Evolutionary conservation across 352 stramenopile genomes (phyloP), one percentile per base, ranked within the genome.

Genomic region (Phytophthora europaea): DNA sequence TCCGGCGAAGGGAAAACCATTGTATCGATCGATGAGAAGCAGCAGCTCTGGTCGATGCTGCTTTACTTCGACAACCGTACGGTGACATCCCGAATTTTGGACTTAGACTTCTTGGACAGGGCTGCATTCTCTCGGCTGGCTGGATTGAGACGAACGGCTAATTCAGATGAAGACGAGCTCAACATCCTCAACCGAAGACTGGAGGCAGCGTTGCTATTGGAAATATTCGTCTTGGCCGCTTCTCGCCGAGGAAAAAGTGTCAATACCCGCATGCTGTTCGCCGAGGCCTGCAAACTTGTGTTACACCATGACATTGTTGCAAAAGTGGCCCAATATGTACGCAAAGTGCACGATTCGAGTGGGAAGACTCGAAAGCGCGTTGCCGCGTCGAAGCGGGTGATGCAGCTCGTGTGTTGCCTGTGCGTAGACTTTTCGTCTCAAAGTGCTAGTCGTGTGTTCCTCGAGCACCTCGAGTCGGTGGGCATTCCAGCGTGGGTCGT

Each of bases 341-440:
- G 57, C 28, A 65, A 65, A 57, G 28, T 18, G 15, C 31, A 3
- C 28, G n/a, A 53, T 56, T 61, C 26, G 4, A 52, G 43, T 28
- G 23, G 15, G 6, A 31, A 47, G 6, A 34, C 8, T 38, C 18
- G 23, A 4, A 75, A 75, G 5, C 48, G 61, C 15, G 23, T 73
- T 23, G 71, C 71, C 6, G 65, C 73, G 9, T 66, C 74, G 10
- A 87, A 85, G 38, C 78, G 80, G 15, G 28, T 80, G 1, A 67
- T 87, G 28, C 80, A 85, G 56, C 48, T 85, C 3, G 59, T 79
- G 10, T 87, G 77, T 51, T 87, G 74, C 40, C 20, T 87, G 18
- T 75, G 61, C 40, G 52, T 80, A 0, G 80, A 87, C 31, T 78
- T 70, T 40, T 65, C 70, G 6, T 67, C 78, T 18, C 69, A 79